Evolutionary conservation across 257 asterid genomes (phyloP), one percentile per base, ranked within the genome.

Genomic region (Solanum infundibuliforme): DNA sequence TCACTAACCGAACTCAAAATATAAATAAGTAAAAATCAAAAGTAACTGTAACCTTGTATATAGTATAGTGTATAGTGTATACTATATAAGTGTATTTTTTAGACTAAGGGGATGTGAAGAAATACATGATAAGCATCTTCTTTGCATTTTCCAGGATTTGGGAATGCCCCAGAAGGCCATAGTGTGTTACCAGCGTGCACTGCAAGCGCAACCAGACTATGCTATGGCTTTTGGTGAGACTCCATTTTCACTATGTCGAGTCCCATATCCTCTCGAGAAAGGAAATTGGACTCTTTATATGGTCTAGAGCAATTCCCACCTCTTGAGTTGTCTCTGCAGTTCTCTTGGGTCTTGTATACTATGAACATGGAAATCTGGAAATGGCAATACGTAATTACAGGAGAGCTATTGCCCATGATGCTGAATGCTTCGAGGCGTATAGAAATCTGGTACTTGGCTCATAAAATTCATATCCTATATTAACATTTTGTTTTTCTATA

Each of bases 111-210:
- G 5, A 88, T 90, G 84, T 89, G 93, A 93, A 89, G 92, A 91
- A 89, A 91, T 89, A 90, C 92, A 34, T 7, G 21, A 32, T 71
- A 71, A 84, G 93, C 7, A 77, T 91, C 84, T 89, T 93, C 89
- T 92, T 93, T 94, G 88, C 88, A 89, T 92, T 92, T 93, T 93
- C 92, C 95, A 97, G 99, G 98, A 95, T 85, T 89, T 94, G 94
- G 96, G 96, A 89, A 94, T 95, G 97, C 92, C 95, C 23, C 98
- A 95, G 93, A 98, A 97, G 92, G 98, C 99, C 83, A 95, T 95
- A 84, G 32, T 91, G 41, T 95, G 99, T 89, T 95, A 96, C 90
- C 98, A 97, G 86, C 95, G 93, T 43, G 94, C 98, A 82, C 92
- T 97, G 88, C 98, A 95, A 92, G 92, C 91, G 41, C 92, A 93